Evolutionary conservation across 345 rosid species (phyloP).

Genomic region (Gynandropsis gynandra): DNA sequence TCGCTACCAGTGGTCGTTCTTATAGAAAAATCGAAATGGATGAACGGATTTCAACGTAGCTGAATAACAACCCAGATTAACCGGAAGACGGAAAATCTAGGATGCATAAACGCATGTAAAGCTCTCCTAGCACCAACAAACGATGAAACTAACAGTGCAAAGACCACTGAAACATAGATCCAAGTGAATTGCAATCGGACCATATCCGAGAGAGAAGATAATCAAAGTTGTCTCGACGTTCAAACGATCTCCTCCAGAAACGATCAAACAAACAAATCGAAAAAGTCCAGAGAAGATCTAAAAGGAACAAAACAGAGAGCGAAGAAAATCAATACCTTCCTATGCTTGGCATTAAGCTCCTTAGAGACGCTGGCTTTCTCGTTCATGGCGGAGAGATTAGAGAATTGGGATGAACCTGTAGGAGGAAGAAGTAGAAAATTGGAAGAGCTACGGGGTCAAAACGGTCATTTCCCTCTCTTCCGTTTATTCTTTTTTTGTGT

Average conservation of each 20-base stretch:
- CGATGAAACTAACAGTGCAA: not conserved
- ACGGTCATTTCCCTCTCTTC: constrained; percentile 23
- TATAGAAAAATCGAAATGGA: constrained; percentile 8
- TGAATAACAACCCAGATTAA: constrained; percentile 2
- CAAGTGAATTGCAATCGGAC: constrained; percentile 16
- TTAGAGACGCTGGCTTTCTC: constrained; percentile 98
- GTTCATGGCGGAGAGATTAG: constrained; percentile 56
- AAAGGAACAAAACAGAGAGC: not conserved
- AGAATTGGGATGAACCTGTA: constrained; percentile 3
- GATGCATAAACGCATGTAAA: not conserved
- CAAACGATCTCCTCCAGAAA: not conserved
- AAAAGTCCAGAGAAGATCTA: constrained; percentile 9
- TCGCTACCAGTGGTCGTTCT: not conserved
- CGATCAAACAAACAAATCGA: constrained; percentile 11
- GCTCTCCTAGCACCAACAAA: constrained; percentile 2
- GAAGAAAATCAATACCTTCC: constrained; percentile 45
- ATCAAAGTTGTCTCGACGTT: constrained; percentile 9
- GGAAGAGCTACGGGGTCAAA: constrained; percentile 29
- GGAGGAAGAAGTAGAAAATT: constrained; percentile 19
- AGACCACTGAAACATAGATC: constrained; percentile 22
- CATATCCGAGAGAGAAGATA: not conserved
- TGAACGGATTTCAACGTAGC: not conserved
- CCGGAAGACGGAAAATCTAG: constrained; percentile 1
- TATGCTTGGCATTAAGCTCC: constrained; percentile 93
- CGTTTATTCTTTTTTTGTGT: not conserved